These are phyloP conservation scores for Fonsecaea nubica DNA, from an alignment of 2,329 filamentous ascomycete species.

Conservation along the genomic window DNA sequence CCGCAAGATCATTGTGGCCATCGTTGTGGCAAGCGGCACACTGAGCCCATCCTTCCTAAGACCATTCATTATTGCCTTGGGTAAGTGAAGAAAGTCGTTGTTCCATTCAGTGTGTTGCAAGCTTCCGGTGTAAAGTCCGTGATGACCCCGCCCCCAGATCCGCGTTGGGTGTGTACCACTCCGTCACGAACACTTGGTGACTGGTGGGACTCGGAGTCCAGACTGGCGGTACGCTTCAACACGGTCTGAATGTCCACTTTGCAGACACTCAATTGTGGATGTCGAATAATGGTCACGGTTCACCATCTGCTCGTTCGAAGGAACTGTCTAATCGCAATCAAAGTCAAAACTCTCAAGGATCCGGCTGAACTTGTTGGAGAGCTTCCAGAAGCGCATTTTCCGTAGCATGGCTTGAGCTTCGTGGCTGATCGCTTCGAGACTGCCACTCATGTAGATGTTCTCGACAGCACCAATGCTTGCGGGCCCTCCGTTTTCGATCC, in stretches of 20 bases:
- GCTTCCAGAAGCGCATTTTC: conserved; percentile 33
- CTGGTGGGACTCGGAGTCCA: not conserved
- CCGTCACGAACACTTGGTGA: not conserved
- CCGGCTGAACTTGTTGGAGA: conserved; percentile 32
- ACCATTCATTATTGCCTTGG: not conserved
- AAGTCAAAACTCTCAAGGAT: conserved; percentile 34
- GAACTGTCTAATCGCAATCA: conserved; percentile 16
- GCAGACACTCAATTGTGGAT: not conserved
- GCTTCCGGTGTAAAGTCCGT: not conserved
- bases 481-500: conserved; percentile 34
- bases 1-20: conserved; percentile 11
- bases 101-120: not conserved
- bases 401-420: conserved; percentile 34
- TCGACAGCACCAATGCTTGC: conserved; percentile 28
- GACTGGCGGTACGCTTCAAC: not conserved
- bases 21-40: not conserved
- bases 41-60: not conserved
- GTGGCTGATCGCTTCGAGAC: conserved; percentile 27
- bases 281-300: not conserved
- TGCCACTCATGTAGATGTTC: conserved; percentile 29
- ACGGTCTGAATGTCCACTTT: not conserved
- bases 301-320: not conserved
- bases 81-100: not conserved
- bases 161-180: conserved; percentile 11
- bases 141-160: conserved; percentile 8